Evolutionary conservation across 169 alveolate genomes (phyloP).

Genomic region (Plasmodium gallinaceum): DNA sequence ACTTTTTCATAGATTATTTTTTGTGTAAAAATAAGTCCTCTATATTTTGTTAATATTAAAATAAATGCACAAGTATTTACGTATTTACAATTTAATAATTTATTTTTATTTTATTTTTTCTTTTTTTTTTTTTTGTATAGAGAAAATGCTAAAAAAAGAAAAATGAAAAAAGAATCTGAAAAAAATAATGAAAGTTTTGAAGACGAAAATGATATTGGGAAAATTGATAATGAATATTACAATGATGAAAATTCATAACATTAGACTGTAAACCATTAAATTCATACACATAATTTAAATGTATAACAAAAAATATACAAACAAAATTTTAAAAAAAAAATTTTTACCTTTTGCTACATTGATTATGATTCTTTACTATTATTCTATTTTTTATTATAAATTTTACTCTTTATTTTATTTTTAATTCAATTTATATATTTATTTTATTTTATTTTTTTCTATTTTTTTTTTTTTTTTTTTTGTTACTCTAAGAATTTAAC

Average conservation of each 20-base stretch:
- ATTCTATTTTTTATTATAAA: too few species aligned
- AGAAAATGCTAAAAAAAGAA: slow-evolving; percentile 75
- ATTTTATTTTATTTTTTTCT: too few species aligned
- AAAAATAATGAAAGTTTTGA: slow-evolving; percentile 24
- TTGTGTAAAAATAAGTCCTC: not conserved
- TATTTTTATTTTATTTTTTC: not conserved
- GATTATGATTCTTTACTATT: too few species aligned
- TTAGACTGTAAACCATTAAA: slow-evolving; percentile 26
- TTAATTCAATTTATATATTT: too few species aligned
- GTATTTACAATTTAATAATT: not conserved
- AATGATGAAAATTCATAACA: slow-evolving; percentile 41
- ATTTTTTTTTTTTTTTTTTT: too few species aligned
- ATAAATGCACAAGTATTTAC: not conserved
- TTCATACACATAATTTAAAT: not conserved
- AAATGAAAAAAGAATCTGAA: slow-evolving; percentile 47
- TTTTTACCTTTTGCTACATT: too few species aligned
- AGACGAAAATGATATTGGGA: slow-evolving; percentile 31
- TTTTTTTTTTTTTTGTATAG: slow-evolving; percentile 29
- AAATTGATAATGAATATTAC: slow-evolving; percentile 25
- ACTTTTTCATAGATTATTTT: not conserved
- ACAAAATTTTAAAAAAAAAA: too few species aligned
- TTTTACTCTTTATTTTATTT: too few species aligned
- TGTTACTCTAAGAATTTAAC: too few species aligned
- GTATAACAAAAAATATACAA: too few species aligned
- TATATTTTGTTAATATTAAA: not conserved